phyloP scores from a whole-genome alignment of 768 basidiomycete genomes.

The Antrodiella citrinella region DNA sequence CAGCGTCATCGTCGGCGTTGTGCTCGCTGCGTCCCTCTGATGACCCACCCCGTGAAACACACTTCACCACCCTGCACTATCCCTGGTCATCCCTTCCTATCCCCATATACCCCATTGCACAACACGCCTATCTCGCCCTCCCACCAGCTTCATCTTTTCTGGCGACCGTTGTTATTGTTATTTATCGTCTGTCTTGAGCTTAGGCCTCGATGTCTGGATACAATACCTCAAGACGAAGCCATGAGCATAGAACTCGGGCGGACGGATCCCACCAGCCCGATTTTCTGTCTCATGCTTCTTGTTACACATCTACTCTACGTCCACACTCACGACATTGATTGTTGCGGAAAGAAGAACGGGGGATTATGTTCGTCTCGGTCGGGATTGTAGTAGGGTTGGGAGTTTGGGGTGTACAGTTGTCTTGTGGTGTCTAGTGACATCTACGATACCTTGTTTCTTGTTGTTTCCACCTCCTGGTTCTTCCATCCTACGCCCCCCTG shows the following conservation, averaged over 20 bases:
- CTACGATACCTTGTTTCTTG: background rate
- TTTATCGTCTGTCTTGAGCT: background rate
- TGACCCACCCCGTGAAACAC: background rate
- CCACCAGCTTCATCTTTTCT: background rate
- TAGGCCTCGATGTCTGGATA: background rate
- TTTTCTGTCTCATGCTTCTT: background rate
- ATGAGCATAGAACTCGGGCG: background rate
- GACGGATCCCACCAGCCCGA: background rate
- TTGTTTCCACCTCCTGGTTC: background rate
- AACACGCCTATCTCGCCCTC: background rate
- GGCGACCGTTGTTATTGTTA: constrained; percentile 1
- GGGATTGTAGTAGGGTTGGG: too few relatives aligned
- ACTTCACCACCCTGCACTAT: background rate
- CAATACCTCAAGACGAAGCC: constrained; percentile 3
- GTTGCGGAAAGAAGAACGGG: background rate
- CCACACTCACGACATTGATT: background rate
- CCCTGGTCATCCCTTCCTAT: background rate
- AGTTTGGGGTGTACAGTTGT: too few relatives aligned
- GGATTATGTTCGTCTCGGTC: too few relatives aligned
- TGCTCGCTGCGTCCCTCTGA: background rate
- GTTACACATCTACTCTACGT: background rate
- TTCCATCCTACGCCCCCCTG: background rate
- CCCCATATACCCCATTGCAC: background rate
- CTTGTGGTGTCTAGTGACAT: background rate
- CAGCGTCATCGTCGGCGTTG: constrained; percentile 6